These are phyloP conservation scores for Suhomyces wounanorum DNA, from an alignment of 1,139 yeast genomes.

Conservation along the genomic window DNA sequence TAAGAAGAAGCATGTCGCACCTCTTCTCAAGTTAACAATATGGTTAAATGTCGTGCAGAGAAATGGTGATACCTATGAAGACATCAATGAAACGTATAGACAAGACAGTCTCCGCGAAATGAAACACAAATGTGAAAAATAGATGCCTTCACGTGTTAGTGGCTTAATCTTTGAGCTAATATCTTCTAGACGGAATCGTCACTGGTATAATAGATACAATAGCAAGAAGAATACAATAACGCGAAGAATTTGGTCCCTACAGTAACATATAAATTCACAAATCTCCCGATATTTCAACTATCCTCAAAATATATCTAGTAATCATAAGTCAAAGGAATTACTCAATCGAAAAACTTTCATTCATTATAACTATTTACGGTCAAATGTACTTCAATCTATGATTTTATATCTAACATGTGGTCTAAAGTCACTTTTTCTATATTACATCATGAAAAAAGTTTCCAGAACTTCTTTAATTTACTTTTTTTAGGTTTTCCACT, in stretches of 20 bases:
- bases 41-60: neutral
- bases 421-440: neutral
- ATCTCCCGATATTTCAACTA: too few species aligned
- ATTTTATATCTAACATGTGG: neutral
- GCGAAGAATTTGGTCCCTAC: too few species aligned
- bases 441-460: conserved; percentile 26
- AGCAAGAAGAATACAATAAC: too few species aligned
- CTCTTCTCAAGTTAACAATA: neutral
- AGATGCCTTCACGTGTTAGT: too few species aligned
- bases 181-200: too few species aligned
- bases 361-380: neutral
- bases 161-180: too few species aligned
- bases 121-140: too few species aligned
- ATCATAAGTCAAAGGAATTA: too few species aligned
- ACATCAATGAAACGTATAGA: neutral
- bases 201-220: too few species aligned
- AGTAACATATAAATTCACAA: too few species aligned
- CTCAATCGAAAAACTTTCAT: neutral
- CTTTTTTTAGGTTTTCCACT: conserved; percentile 19
- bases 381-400: neutral
- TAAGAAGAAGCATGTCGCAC: conserved; percentile 5
- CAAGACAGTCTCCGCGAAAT: neutral
- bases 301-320: too few species aligned
- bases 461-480: conserved; percentile 42
- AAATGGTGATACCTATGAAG: neutral